phyloP scores from a whole-genome alignment of 306 rosid species.

The Cucurbita maxima region DNA sequence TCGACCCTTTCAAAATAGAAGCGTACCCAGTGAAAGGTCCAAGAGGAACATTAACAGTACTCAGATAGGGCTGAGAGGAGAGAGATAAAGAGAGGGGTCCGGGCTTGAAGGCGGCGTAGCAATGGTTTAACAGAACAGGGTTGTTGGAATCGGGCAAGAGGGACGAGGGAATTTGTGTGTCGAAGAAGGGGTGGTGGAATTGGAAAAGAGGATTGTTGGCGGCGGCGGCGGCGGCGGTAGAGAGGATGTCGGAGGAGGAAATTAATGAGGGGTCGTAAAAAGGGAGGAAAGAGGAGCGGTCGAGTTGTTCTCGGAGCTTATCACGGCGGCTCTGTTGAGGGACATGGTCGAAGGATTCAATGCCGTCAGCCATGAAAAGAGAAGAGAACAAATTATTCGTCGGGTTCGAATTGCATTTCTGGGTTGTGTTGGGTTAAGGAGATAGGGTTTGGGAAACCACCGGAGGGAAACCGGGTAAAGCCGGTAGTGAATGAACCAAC shows the following conservation, averaged over 20 bases:
- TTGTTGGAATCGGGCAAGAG: slow-evolving; percentile 19
- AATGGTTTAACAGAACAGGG: slow-evolving; percentile 27
- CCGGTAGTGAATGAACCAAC: slow-evolving; percentile 47
- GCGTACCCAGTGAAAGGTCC: slow-evolving; percentile 68
- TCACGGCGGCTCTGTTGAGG: slow-evolving; percentile 81
- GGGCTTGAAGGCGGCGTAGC: slow-evolving; percentile 38
- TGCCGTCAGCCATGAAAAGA: slow-evolving; percentile 48
- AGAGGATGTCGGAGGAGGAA: slow-evolving; percentile 7
- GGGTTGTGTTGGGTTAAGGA: neutral
- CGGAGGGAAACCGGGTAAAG: slow-evolving; percentile 40
- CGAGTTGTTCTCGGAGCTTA: slow-evolving; percentile 31
- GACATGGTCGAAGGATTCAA: slow-evolving; percentile 46
- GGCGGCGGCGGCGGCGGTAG: neutral
- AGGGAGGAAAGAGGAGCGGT: neutral
- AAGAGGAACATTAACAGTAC: slow-evolving; percentile 6
- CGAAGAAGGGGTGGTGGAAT: slow-evolving; percentile 24
- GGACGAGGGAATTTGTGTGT: slow-evolving; percentile 22
- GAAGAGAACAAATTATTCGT: neutral
- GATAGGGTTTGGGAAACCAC: slow-evolving; percentile 41
- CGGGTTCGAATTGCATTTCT: neutral
- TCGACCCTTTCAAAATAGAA: slow-evolving; percentile 57
- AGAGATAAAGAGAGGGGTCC: slow-evolving; percentile 69
- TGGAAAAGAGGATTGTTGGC: neutral
- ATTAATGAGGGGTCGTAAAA: slow-evolving; percentile 5
- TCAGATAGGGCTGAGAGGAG: slow-evolving; percentile 24